A percentile compares a stretch with the other conserved stretches of the same genome.
phyloP scores from a whole-genome alignment of 495 filamentous ascomycete genomes.

The Penicillium bovifimosum region DNA sequence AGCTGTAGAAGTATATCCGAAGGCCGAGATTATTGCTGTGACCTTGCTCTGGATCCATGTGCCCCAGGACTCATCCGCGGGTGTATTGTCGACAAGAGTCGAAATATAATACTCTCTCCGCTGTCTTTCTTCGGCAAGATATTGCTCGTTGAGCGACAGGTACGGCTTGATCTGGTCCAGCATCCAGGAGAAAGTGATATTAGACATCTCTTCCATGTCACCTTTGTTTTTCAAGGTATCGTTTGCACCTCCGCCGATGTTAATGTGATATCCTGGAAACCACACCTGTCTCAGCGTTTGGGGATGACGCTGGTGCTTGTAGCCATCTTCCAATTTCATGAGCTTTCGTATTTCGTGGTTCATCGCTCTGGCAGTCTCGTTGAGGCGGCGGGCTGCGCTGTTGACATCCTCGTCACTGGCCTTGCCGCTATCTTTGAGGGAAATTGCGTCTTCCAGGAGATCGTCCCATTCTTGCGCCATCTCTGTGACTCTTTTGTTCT shows the following conservation, averaged over 20 bases:
- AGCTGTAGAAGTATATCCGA: slow-evolving; percentile 2
- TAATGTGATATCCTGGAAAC: slow-evolving; percentile 44
- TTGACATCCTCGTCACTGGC: slow-evolving; percentile 13
- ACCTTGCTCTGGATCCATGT: slow-evolving; percentile 2
- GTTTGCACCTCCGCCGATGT: slow-evolving; percentile 35
- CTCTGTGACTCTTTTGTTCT: slow-evolving; percentile 1
- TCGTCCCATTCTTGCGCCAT: slow-evolving; percentile 2
- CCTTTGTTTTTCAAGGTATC: slow-evolving; percentile 9
- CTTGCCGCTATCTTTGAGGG: slow-evolving; percentile 7
- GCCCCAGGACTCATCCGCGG: not conserved
- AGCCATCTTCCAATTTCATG: slow-evolving; percentile 8
- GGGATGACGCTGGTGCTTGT: slow-evolving; percentile 1
- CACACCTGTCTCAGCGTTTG: slow-evolving; percentile 18
- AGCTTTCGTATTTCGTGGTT: slow-evolving; percentile 7
- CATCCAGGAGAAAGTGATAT: slow-evolving; percentile 21
- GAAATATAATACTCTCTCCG: slow-evolving; percentile 5
- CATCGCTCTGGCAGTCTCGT: slow-evolving; percentile 6
- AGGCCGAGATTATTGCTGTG: not conserved
- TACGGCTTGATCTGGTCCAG: slow-evolving; percentile 17
- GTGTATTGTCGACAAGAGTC: not conserved
- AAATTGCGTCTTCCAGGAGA: slow-evolving; percentile 1
- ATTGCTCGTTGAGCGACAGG: slow-evolving; percentile 14
- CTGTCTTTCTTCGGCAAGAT: slow-evolving; percentile 7
- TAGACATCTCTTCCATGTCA: slow-evolving; percentile 24
- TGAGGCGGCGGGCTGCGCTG: slow-evolving; percentile 6